Evolutionary conservation across 805 yeast species (phyloP).

Genomic region (Sugiyamaella smithiae): DNA sequence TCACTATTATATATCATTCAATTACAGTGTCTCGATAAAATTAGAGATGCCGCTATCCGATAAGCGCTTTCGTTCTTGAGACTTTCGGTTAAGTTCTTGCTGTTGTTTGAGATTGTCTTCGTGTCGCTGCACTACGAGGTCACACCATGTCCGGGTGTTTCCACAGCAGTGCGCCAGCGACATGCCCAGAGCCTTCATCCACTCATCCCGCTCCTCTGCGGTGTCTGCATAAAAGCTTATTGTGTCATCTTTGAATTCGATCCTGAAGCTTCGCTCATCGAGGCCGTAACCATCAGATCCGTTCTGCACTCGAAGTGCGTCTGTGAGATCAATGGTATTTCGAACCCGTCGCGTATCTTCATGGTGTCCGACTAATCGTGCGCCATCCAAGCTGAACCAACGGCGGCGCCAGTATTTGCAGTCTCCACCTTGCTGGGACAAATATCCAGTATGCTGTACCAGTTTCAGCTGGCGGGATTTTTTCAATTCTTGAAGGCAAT

Average conservation of each 20-base stretch:
- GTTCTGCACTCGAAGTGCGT: constrained; percentile 34
- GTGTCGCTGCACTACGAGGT: constrained; percentile 18
- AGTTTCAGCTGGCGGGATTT: constrained; percentile 9
- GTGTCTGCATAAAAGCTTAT: constrained; percentile 84
- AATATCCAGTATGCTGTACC: constrained; percentile 49
- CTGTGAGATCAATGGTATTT: constrained; percentile 20
- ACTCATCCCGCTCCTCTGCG: constrained; percentile 52
- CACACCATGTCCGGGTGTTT: constrained; percentile 18
- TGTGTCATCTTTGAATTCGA: constrained; percentile 69
- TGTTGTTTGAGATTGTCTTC: constrained; percentile 11
- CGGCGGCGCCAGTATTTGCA: constrained; percentile 68
- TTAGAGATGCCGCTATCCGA: constrained; percentile 11
- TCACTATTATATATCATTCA: constrained; percentile 20
- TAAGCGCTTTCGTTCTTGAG: constrained; percentile 11
- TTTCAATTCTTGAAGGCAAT: constrained; percentile 35
- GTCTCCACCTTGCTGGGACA: constrained; percentile 92
- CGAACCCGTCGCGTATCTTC: constrained; percentile 37
- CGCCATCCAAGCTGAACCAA: constrained; percentile 69
- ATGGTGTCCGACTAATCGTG: constrained; percentile 69
- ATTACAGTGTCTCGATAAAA: constrained; percentile 18
- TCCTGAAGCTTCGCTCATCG: constrained; percentile 72
- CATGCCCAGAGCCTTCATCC: constrained; percentile 61
- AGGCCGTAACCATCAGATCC: constrained; percentile 51
- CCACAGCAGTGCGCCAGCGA: constrained; percentile 39
- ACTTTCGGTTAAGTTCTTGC: constrained; percentile 11